Evolutionary conservation across 139 green algal genomes (phyloP), one percentile per base, ranked within the genome.

Genomic region (Coelastrella sp.): DNA sequence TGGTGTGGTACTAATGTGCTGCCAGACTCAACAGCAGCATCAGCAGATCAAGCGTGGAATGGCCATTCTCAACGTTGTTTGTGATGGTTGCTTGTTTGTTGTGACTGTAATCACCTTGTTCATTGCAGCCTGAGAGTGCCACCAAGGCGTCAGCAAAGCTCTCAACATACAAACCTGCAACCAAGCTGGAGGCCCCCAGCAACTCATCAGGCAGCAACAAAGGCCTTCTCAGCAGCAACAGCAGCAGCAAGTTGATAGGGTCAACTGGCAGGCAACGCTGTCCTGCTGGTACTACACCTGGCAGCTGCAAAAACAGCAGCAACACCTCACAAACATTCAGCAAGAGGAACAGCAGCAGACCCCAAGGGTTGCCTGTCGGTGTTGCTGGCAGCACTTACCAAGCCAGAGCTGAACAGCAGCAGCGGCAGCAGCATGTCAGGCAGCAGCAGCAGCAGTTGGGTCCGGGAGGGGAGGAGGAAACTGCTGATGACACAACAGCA

Each of bases 401-500:
- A 49, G 78, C 27, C 58, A n/a, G 78, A 14, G n/a, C 15, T 60
- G 20, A 84, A n/a, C 78, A 59, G 78, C 19, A 76, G 68, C 68
- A 76, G 68, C 19, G 19, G 15, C 19, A 24, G 15, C 68, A 24
- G 68, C n/a, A 65, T 27, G 11, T 60, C 25, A 63, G 17, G 56
- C 84, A 88, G 65, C 65, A 88, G 66, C 84, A 88, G 84, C 84
- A 49, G 84, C 65, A 81, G 25, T 15, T 49, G 24, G 59, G 22
- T 8, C 12, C 24, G 12, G 60, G 59, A 9, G 65, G 35, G 17
- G 84, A 66, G 56, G 84, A 79, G 6, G 84, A 88, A 8, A 20
- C 66, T 14, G 84, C 7, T 49, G 27, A 14, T 11, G 84, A 81
- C 12, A 24, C 68, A 80, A 66, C 20, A 66, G 66, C 7, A 80